Percentiles rank a stretch among this genome's conserved stretches.
Conservation (phyloP, 2,329 filamentous ascomycete species). For the Phoma sp. region DNA sequence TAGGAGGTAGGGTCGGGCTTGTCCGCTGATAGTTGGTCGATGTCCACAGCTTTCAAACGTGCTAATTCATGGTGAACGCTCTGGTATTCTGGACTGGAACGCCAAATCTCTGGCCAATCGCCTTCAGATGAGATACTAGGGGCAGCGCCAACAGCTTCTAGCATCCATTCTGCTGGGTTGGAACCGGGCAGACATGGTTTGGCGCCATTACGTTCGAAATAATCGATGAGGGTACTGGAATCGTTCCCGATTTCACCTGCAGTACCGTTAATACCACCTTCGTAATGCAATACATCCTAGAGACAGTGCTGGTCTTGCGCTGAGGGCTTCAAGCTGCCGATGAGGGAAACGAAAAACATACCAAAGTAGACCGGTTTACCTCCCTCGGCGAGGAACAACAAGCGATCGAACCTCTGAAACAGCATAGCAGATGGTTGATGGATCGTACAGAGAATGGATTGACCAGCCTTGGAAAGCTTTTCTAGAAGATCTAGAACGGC, state of each 20-base stretch:
- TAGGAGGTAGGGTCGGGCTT: conserved; percentile 66
- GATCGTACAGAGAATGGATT: conserved; percentile 92
- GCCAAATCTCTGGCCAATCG: conserved; percentile 60
- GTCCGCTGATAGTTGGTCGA: conserved; percentile 50
- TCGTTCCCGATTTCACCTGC: conserved; percentile 70
- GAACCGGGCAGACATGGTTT: conserved; percentile 69
- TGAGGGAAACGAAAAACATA: too few relatives aligned
- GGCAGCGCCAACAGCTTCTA: conserved; percentile 63
- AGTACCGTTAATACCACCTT: too few relatives aligned
- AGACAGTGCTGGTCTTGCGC: too few relatives aligned
- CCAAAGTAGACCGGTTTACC: conserved; percentile 84
- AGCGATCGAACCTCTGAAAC: conserved; percentile 87
- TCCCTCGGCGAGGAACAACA: conserved; percentile 80
- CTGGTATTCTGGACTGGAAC: conserved; percentile 55
- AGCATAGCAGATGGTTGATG: conserved; percentile 96
- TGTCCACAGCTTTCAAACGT: conserved; percentile 50
- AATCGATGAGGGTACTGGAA: conserved; percentile 71
- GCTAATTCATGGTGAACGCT: conserved; percentile 56
- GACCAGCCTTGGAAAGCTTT: conserved; percentile 84
- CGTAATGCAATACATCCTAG: too few relatives aligned
- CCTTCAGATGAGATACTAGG: conserved; percentile 57
- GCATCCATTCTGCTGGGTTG: conserved; percentile 87
- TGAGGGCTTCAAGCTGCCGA: too few relatives aligned
- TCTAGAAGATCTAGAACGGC: conserved; percentile 87
- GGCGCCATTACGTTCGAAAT: conserved; percentile 78